A percentile compares a stretch with the other conserved stretches of the same genome.
These are phyloP conservation scores for Rhodamnia rubescens DNA, from an alignment of 345 rosid species.

Conservation along the genomic window DNA sequence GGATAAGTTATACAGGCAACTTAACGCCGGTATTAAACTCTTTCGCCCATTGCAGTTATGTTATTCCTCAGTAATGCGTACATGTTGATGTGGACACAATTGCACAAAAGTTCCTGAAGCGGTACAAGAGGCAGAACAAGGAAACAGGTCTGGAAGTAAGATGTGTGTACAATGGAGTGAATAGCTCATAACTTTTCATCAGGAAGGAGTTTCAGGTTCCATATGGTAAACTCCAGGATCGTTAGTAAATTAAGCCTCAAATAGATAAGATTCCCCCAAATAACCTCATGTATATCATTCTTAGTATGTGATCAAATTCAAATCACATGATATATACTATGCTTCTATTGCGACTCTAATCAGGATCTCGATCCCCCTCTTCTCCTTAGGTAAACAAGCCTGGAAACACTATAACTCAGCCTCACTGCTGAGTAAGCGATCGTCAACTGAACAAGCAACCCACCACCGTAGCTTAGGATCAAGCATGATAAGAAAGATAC, in stretches of 20 bases:
- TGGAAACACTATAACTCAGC: background rate
- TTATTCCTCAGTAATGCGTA: background rate
- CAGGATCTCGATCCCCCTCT: background rate
- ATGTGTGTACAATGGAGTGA: background rate
- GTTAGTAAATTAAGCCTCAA: background rate
- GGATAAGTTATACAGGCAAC: background rate
- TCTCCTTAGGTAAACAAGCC: background rate
- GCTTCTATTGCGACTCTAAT: background rate
- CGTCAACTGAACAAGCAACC: background rate
- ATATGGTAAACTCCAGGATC: background rate
- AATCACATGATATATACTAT: background rate
- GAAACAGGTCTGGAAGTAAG: background rate
- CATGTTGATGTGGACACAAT: background rate
- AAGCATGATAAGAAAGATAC: background rate
- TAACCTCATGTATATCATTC: background rate
- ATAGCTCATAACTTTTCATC: background rate
- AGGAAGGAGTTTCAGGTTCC: background rate
- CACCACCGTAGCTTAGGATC: background rate
- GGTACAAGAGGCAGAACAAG: background rate
- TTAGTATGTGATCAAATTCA: background rate
- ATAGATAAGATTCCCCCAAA: background rate
- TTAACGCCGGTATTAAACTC: background rate
- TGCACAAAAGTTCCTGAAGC: background rate
- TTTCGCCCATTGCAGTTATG: background rate
- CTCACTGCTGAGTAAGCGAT: background rate